Base-by-base conservation (phyloP, 2,329 filamentous ascomycete species). In the Xylaria sp. region DNA sequence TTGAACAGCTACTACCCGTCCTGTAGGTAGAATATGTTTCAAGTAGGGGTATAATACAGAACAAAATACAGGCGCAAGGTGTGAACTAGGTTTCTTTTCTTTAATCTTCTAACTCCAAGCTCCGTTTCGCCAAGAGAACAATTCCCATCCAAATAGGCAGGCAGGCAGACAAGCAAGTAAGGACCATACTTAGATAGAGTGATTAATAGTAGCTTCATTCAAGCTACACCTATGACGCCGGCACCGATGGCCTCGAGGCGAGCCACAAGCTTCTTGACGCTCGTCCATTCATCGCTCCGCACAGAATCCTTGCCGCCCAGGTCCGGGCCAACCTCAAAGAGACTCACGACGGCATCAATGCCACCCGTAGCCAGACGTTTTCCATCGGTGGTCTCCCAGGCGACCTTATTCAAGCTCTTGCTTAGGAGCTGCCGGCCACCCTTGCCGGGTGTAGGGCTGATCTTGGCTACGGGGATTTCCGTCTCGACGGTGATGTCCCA, bases 401-500 rank as follows among this genome's bases (percentile, higher is more conserved):
- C 92, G 52, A 98, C 85, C 83, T 96, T 97, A 81, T 99, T 99
- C 76, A 99, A 82, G 79, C 94, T 97, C 82, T 93, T 92, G 67
- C 91, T 92, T 75, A 95, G 86, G 79, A 93, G 89, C 33, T 89
- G 88, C 80, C 88, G 82, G 70, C 90, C 87, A 56, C 89, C 88
- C 75, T 89, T 87, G 77, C 91, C 74, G 2, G 76, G 78, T 73
- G 89, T 92, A 0, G 94, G 94, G 61, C 89, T 89, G 73, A 94
- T 91, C 73, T 91, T 91, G 59, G 93, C 92, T 1, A 97, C 90
- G 0, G 96, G 96, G 56, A 98, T 93, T 82, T 99, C 96, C 0
- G 92, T 94, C 80, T 98, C 94, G 23, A 94, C 88, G 13, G 93
- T 95, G 61, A 99, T 88, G 78, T 99, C 97, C 93, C 96, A 99